Evolutionary conservation across 192 early-diverging fungal genomes (phyloP).

Genomic region (Coemansia sp.): DNA sequence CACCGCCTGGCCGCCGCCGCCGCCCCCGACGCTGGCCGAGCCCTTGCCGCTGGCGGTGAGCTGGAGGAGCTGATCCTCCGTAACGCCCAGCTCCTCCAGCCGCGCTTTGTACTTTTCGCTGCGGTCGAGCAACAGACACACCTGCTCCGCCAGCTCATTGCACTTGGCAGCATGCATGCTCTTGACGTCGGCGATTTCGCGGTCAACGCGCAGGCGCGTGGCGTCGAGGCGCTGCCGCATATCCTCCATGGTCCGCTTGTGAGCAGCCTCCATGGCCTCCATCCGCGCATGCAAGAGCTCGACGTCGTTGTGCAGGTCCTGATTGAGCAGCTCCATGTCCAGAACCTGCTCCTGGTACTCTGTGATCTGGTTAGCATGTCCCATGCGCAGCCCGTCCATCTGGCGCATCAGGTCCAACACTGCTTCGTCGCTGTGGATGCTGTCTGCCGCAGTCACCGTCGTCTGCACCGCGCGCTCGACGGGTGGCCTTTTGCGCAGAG

Average conservation of each 20-base stretch:
- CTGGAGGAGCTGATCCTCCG: slow-evolving; percentile 38
- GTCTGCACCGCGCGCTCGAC: slow-evolving; percentile 27
- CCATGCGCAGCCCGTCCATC: slow-evolving; percentile 38
- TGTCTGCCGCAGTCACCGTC: neutral
- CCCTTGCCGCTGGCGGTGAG: neutral
- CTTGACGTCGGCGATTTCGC: slow-evolving; percentile 44
- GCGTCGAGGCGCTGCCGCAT: slow-evolving; percentile 33
- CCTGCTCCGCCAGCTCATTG: slow-evolving; percentile 43
- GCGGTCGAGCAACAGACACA: slow-evolving; percentile 24
- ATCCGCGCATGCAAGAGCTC: slow-evolving; percentile 30
- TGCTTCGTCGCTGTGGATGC: slow-evolving; percentile 52
- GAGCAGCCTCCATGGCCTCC: slow-evolving; percentile 16
- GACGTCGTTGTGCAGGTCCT: slow-evolving; percentile 39
- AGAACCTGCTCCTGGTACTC: slow-evolving; percentile 57
- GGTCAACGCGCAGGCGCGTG: slow-evolving; percentile 26
- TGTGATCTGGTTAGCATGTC: slow-evolving; percentile 46
- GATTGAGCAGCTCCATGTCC: slow-evolving; percentile 48
- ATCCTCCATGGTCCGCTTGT: slow-evolving; percentile 20
- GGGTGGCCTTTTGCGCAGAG: neutral
- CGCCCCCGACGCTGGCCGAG: neutral
- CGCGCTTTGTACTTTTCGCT: slow-evolving; percentile 26
- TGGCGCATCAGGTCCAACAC: slow-evolving; percentile 53
- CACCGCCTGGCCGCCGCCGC: neutral
- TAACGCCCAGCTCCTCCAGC: slow-evolving; percentile 18
- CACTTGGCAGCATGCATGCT: slow-evolving; percentile 47